These are phyloP conservation scores for Leccinum pellstonianum DNA, from an alignment of 768 basidiomycete genomes.

Conservation along the genomic window DNA sequence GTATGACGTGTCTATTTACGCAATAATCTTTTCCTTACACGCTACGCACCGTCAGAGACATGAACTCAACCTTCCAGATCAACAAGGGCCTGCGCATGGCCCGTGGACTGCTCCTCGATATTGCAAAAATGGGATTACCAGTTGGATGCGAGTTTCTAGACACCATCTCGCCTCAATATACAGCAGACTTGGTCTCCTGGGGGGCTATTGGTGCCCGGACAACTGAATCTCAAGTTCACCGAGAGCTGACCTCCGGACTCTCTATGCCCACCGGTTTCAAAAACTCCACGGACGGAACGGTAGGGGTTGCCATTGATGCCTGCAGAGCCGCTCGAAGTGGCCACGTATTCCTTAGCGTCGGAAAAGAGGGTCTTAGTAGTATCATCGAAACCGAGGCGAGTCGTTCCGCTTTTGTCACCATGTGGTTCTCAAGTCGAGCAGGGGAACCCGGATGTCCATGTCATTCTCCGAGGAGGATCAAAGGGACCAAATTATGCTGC, in stretches of 20 bases:
- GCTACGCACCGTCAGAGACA: constrained; percentile 40
- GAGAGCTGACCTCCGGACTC: constrained; percentile 82
- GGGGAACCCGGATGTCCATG: constrained; percentile 91
- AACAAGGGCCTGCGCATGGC: constrained; percentile 93
- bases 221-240: constrained; percentile 91
- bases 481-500: constrained; percentile 87
- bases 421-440: constrained; percentile 29
- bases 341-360: constrained; percentile 95
- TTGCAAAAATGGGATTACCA: constrained; percentile 88
- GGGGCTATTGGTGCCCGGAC: constrained; percentile 95
- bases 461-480: constrained; percentile 90
- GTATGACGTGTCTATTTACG: constrained; percentile 14
- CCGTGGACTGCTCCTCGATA: constrained; percentile 80
- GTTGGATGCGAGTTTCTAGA: constrained; percentile 97
- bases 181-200: constrained; percentile 91
- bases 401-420: background rate
- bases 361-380: constrained; percentile 92
- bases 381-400: constrained; percentile 90
- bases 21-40: constrained; percentile 1
- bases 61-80: constrained; percentile 92
- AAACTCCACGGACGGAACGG: constrained; percentile 93
- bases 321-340: constrained; percentile 88
- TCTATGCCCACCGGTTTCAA: constrained; percentile 99
- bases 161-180: constrained; percentile 80
- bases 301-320: constrained; percentile 91